Base-by-base conservation (phyloP, 1,284 basidiomycete species). In the Ceratobasidium sp. region DNA sequence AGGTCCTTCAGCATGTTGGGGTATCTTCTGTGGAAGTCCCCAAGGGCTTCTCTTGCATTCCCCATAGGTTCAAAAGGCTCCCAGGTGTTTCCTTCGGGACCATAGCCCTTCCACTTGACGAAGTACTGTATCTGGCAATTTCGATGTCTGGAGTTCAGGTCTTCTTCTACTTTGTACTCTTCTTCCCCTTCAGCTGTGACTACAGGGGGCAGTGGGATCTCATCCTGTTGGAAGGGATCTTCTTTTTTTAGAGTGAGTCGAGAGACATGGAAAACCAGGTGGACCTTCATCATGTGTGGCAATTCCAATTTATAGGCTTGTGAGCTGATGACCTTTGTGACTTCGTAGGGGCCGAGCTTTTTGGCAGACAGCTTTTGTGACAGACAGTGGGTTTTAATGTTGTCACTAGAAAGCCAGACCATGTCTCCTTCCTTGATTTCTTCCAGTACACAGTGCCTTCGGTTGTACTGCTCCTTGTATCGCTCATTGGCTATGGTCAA, bases 181-280 rank as follows among this genome's bases (percentile, higher is more conserved):
- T 40, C 75, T 18, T 30, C 28, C 21, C 76, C 62, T 6, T 70
- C 73, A 2, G 70, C 38, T 14, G 76, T 21, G 16, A 73, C 46
- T 14, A 77, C 64, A 0, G 72, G 71, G 8, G 64, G 72, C 0
- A 44, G 54, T n/a, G 14, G 51, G 38, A 12, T 21, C 67, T 46
- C n/a, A 42, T 44, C 23, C 5, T 58, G n/a, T 16, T 33, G 23
- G 14, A 16, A 40, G 23, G 46, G 49, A 46, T 44, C 25, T 5
- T 73, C 58, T 14, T 8, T 23, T 21, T 48, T 59, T 3, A 75
- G 74, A 30, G 67, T 33, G 0, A 80, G 73, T 9, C 76, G 75
- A 7, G 66, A 73, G 3, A 76, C 73, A 62, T 81, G 78, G 74
- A 80, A 80, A 16, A 79, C 77, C 0, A 76, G 73, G 64, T 81